phyloP scores from a whole-genome alignment of 805 yeast genomes.

The Naumovozyma dairenensis region DNA sequence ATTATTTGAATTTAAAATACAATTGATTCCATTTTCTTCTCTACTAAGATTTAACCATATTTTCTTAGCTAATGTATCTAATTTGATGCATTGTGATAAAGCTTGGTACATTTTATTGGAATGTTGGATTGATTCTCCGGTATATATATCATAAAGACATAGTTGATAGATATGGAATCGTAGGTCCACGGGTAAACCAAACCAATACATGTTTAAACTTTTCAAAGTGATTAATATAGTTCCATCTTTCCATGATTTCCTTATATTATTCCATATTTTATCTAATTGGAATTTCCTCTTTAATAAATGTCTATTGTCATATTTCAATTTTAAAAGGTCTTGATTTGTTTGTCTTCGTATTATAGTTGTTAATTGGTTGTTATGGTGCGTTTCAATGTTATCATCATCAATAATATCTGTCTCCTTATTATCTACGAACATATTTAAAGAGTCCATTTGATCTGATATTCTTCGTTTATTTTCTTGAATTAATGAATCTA shows the following conservation, averaged over 20 bases:
- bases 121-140: not conserved
- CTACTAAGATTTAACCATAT: not conserved
- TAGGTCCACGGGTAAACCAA: slow-evolving; percentile 13
- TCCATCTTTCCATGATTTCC: slow-evolving; percentile 1
- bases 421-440: slow-evolving; percentile 1
- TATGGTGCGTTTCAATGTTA: too few relatives aligned
- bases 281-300: slow-evolving; percentile 6
- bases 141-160: slow-evolving; percentile 5
- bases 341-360: slow-evolving; percentile 3
- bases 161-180: slow-evolving; percentile 7
- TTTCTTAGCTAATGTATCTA: not conserved
- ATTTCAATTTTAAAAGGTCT: slow-evolving; percentile 7
- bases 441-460: slow-evolving; percentile 6
- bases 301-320: slow-evolving; percentile 9
- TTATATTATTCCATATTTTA: slow-evolving; percentile 7
- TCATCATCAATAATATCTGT: too few relatives aligned
- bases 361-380: not conserved
- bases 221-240: slow-evolving; percentile 8
- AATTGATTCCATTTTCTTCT: not conserved
- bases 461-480: slow-evolving; percentile 11
- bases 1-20: too few relatives aligned
- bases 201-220: slow-evolving; percentile 10
- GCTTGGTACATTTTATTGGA: slow-evolving; percentile 2
- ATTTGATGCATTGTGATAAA: slow-evolving; percentile 2
- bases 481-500: slow-evolving; percentile 14